Base-by-base conservation (phyloP, 768 basidiomycete species). In the Coprinellus aureogranulatus region DNA sequence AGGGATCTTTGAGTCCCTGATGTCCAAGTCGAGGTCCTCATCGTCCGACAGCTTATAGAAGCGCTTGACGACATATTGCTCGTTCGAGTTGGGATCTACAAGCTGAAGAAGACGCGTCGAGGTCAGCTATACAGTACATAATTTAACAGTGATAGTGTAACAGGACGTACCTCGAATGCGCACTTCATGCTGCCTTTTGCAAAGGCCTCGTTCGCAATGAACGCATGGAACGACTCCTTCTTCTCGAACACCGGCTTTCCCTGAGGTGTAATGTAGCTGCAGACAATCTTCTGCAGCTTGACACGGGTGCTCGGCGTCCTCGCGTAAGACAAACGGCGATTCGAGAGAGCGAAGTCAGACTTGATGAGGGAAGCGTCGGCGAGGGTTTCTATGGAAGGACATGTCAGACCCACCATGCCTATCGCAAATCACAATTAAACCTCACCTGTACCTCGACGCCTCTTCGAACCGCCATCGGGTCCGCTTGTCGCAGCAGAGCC, bases 41-140 rank as follows among this genome's bases (percentile, higher is more conserved):
- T 44, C 20, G 34, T 30, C 31, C 5, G 27, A 5, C 28, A 53
- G 30, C 27, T 39, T 30, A 30, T 27, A 53, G 28, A 53, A 53
- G 31, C 34, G 51, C 23, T 53, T 53, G 27, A 31, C 51, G 30
- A 53, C 51, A 25, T 5, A 53, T 30, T 28, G 51, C 42, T 44
- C 8, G 23, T 44, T n/a, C 18, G 23, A 44, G 23, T 23, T 34
- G 6, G 34, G 34, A 14, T 6, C 34, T 14, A 34, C 6, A 14
- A 34, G 34, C 34, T 34, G 14, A 14, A 34, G 14, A 14, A 6
- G 34, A 14, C 14, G 14, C 42, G 42, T 18, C 42, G 20, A n/a
- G 42, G 42, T 44, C 23, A 44, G 8, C 23, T 6, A n/a, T 23
- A 44, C 39, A 40, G 39, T 10, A n/a, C 39, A 40, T 40, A n/a